Conservation (phyloP, 805 yeast genomes). For the Debaryomyces prosopidis region DNA sequence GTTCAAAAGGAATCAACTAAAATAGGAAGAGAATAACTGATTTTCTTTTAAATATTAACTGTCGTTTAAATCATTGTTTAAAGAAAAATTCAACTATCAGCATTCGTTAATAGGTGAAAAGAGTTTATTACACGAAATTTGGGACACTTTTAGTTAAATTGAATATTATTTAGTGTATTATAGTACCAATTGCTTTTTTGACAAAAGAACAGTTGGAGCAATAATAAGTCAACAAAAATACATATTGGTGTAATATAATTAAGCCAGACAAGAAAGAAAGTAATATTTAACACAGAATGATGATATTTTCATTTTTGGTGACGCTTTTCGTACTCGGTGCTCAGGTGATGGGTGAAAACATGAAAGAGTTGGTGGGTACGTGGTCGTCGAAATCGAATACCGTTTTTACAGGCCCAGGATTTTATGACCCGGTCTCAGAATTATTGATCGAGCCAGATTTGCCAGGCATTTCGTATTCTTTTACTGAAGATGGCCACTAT, state of each 20-base stretch:
- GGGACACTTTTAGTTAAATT: too few relatives aligned
- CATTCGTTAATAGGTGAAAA: too few relatives aligned
- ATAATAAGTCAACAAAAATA: too few relatives aligned
- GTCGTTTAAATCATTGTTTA: too few relatives aligned
- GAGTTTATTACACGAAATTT: too few relatives aligned
- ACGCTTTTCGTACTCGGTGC: constrained; percentile 3
- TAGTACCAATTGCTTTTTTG: too few relatives aligned
- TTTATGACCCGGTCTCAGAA: constrained; percentile 95
- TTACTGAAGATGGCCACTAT: constrained; percentile 87
- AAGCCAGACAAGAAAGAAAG: background rate
- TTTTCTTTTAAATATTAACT: too few relatives aligned
- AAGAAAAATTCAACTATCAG: too few relatives aligned
- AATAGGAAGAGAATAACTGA: too few relatives aligned
- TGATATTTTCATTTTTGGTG: constrained; percentile 4
- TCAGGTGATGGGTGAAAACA: constrained; percentile 27
- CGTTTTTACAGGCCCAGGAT: constrained; percentile 95
- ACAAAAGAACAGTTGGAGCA: too few relatives aligned
- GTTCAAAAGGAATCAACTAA: background rate
- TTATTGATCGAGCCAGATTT: constrained; percentile 91
- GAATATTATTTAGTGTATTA: too few relatives aligned
- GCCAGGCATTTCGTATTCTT: constrained; percentile 92
- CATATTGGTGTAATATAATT: too few relatives aligned
- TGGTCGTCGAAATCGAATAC: constrained; percentile 94
- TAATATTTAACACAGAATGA: constrained; percentile 1
- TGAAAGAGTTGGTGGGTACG: constrained; percentile 70